These are phyloP conservation scores for Phylloporus rhodoxanthus DNA, from an alignment of 768 basidiomycete genomes.

Conservation along the genomic window DNA sequence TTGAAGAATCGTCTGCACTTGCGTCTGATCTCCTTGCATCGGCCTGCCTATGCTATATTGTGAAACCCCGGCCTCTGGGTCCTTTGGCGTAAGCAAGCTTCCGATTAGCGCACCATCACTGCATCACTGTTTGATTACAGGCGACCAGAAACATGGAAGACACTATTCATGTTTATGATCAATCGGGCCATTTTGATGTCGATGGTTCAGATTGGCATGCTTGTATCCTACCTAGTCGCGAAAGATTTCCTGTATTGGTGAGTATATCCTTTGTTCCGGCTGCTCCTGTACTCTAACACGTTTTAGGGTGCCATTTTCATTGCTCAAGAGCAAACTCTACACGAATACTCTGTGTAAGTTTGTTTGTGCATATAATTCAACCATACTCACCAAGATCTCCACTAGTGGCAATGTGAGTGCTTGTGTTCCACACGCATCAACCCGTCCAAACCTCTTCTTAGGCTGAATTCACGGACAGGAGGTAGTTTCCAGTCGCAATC, in stretches of 20 bases:
- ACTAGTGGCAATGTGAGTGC: slow-evolving; percentile 14
- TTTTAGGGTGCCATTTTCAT: slow-evolving; percentile 18
- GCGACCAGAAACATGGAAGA: slow-evolving; percentile 9
- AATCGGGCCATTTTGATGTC: slow-evolving; percentile 19
- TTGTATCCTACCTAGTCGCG: slow-evolving; percentile 11
- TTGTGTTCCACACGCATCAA: neutral
- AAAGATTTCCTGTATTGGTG: slow-evolving; percentile 16
- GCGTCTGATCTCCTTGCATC: slow-evolving; percentile 13
- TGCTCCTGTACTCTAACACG: neutral
- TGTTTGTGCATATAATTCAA: neutral
- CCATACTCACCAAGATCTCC: neutral
- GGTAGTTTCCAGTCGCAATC: neutral
- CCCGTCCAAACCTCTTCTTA: neutral
- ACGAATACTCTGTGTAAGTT: slow-evolving; percentile 18
- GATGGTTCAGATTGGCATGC: slow-evolving; percentile 14
- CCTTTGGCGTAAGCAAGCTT: slow-evolving; percentile 3
- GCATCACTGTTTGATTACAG: neutral
- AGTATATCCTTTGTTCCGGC: neutral
- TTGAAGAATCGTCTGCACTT: slow-evolving; percentile 14
- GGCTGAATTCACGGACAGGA: slow-evolving; percentile 13
- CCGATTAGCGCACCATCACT: neutral
- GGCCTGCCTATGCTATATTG: slow-evolving; percentile 10
- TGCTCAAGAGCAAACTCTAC: slow-evolving; percentile 22
- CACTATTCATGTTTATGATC: slow-evolving; percentile 14
- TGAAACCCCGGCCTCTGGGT: slow-evolving; percentile 5